Percentiles rank a stretch among this genome's conserved stretches.
phyloP scores from a whole-genome alignment of 768 basidiomycete species.

The Leccinum subgranulosum region DNA sequence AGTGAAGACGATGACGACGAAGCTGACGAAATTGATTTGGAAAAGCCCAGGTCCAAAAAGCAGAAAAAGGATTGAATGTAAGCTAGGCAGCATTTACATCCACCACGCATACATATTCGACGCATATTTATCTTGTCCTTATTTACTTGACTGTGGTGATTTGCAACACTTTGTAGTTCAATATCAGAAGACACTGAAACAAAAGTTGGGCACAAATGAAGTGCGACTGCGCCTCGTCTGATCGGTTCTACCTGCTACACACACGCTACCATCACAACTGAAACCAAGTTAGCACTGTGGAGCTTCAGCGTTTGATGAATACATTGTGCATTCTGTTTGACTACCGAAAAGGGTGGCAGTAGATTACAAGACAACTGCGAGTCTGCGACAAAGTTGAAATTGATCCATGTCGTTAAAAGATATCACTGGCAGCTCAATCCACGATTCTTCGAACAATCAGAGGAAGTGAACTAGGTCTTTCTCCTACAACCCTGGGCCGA shows the following conservation, averaged over 20 bases:
- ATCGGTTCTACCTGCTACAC: neutral
- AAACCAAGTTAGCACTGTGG: neutral
- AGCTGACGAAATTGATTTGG: slow-evolving; percentile 84
- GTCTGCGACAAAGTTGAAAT: neutral
- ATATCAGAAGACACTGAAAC: neutral
- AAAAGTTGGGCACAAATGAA: neutral
- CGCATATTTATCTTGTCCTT: slow-evolving; percentile 27
- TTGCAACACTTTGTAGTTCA: slow-evolving; percentile 2
- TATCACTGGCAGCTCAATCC: slow-evolving; percentile 10
- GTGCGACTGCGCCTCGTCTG: neutral
- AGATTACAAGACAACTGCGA: neutral
- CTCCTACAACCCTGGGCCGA: slow-evolving; percentile 53
- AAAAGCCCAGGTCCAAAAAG: slow-evolving; percentile 78
- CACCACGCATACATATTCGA: slow-evolving; percentile 11
- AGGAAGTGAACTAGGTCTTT: slow-evolving; percentile 54
- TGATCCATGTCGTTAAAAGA: neutral
- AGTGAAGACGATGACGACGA: slow-evolving; percentile 75
- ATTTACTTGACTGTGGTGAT: slow-evolving; percentile 6
- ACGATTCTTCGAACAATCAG: slow-evolving; percentile 39
- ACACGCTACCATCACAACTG: neutral
- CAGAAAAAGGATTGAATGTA: slow-evolving; percentile 43
- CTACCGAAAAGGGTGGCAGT: neutral
- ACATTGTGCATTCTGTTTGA: neutral
- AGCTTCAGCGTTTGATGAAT: neutral
- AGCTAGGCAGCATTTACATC: slow-evolving; percentile 10